Evolutionary conservation across 1,139 yeast species (phyloP).

Genomic region (Candida anutae): DNA sequence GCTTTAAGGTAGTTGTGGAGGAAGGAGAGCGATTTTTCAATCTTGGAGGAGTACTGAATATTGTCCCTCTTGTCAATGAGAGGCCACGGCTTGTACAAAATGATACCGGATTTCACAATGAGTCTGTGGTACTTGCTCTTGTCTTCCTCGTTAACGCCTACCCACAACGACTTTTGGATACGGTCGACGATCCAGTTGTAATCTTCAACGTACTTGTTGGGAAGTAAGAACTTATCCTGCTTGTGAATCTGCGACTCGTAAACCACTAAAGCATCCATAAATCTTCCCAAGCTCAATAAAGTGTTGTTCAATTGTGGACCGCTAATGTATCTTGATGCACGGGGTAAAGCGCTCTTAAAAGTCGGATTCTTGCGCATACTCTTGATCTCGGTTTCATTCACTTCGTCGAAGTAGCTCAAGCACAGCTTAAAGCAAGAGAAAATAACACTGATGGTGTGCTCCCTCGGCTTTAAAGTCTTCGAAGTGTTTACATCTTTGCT

Average conservation of each 20-base stretch:
- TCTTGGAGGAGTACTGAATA: slow-evolving; percentile 10
- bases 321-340: slow-evolving; percentile 18
- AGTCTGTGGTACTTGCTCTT: slow-evolving; percentile 15
- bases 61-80: slow-evolving; percentile 15
- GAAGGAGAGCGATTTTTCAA: slow-evolving; percentile 15
- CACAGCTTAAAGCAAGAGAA: slow-evolving; percentile 28
- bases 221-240: slow-evolving; percentile 9
- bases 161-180: slow-evolving; percentile 21
- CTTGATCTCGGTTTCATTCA: slow-evolving; percentile 14
- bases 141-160: slow-evolving; percentile 9
- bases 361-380: slow-evolving; percentile 9
- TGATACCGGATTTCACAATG: slow-evolving; percentile 24
- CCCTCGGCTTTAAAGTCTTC: slow-evolving; percentile 13
- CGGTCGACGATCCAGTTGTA: slow-evolving; percentile 19
- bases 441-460: slow-evolving; percentile 21
- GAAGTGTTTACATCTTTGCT: slow-evolving; percentile 12
- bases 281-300: slow-evolving; percentile 10
- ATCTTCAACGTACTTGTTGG: slow-evolving; percentile 17
- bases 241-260: slow-evolving; percentile 10
- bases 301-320: slow-evolving; percentile 15
- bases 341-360: too few relatives aligned
- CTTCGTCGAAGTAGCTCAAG: slow-evolving; percentile 26
- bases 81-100: slow-evolving; percentile 19
- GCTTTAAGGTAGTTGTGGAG: slow-evolving; percentile 15
- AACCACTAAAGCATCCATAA: slow-evolving; percentile 17